Percentiles rank a stretch among this genome's conserved stretches.
phyloP scores from a whole-genome alignment of 2,329 filamentous ascomycete genomes.

The Ceratocystis variospora region DNA sequence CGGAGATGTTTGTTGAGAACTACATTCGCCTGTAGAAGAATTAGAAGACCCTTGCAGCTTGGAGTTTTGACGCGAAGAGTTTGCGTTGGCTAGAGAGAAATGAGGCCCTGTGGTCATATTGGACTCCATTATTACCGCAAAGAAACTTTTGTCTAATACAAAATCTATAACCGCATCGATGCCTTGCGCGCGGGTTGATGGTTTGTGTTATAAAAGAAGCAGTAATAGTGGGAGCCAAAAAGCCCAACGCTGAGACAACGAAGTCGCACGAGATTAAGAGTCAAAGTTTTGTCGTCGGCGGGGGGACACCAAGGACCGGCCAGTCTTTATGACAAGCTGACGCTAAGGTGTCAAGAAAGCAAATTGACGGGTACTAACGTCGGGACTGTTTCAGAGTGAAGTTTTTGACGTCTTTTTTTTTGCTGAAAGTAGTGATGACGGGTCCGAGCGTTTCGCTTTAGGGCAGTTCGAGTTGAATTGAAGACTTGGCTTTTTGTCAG shows the following conservation, averaged over 20 bases:
- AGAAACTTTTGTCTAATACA: background rate
- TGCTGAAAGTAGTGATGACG: background rate
- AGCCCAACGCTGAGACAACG: background rate
- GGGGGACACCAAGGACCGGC: background rate
- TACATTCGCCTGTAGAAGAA: constrained; percentile 6
- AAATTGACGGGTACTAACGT: constrained; percentile 1
- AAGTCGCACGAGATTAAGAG: background rate
- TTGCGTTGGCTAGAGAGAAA: background rate
- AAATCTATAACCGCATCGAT: background rate
- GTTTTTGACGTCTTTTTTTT: background rate
- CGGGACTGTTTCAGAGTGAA: background rate
- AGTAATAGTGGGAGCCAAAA: background rate
- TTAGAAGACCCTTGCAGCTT: constrained; percentile 13
- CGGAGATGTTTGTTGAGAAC: constrained; percentile 10
- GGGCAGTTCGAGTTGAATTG: background rate
- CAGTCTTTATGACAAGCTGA: background rate
- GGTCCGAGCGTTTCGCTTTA: constrained; percentile 1
- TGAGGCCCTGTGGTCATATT: constrained; percentile 6
- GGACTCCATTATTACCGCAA: constrained; percentile 6
- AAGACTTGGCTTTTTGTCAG: background rate
- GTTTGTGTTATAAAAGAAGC: background rate
- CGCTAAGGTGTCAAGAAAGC: constrained; percentile 4
- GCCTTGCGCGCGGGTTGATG: background rate
- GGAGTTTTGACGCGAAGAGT: constrained; percentile 12
- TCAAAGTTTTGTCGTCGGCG: background rate